Conservation (phyloP, 1,284 basidiomycete species). For the Gymnopus androsaceus region DNA sequence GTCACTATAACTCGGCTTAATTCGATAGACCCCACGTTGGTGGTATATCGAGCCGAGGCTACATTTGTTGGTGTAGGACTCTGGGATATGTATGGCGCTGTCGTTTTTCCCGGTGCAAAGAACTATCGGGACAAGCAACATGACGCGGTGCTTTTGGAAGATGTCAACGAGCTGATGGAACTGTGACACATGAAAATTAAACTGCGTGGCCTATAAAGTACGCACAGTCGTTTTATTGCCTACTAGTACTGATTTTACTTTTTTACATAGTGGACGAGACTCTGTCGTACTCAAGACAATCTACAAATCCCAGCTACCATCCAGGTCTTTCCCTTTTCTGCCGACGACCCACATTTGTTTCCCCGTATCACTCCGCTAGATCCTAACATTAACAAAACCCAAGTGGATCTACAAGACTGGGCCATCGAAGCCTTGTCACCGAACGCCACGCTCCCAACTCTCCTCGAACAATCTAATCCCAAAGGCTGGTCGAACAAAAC, state of each 20-base stretch:
- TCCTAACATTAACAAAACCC: slow-evolving; percentile 84
- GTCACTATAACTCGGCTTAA: slow-evolving; percentile 95
- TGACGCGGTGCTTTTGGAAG: slow-evolving; percentile 83
- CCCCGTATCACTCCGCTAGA: slow-evolving; percentile 72
- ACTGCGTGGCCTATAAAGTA: slow-evolving; percentile 89
- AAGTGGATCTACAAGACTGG: slow-evolving; percentile 96
- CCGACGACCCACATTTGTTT: slow-evolving; percentile 84
- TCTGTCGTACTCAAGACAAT: slow-evolving; percentile 90
- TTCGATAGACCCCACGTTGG: slow-evolving; percentile 95
- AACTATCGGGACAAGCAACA: slow-evolving; percentile 89
- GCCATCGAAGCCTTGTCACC: slow-evolving; percentile 95
- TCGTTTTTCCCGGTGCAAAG: slow-evolving; percentile 82
- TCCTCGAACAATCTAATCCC: slow-evolving; percentile 96
- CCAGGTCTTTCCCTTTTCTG: slow-evolving; percentile 95
- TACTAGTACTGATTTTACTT: slow-evolving; percentile 5
- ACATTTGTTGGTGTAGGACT: slow-evolving; percentile 96
- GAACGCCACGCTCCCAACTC: slow-evolving; percentile 90
- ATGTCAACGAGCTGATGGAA: slow-evolving; percentile 90
- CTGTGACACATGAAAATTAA: slow-evolving; percentile 90
- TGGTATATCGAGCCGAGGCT: slow-evolving; percentile 95
- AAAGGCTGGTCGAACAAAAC: slow-evolving; percentile 96
- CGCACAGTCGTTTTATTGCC: slow-evolving; percentile 35
- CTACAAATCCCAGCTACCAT: slow-evolving; percentile 95
- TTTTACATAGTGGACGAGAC: slow-evolving; percentile 76
- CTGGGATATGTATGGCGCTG: slow-evolving; percentile 94